Evolutionary conservation across 305 asterid species (phyloP).

Genomic region (Solanum hybrid): DNA sequence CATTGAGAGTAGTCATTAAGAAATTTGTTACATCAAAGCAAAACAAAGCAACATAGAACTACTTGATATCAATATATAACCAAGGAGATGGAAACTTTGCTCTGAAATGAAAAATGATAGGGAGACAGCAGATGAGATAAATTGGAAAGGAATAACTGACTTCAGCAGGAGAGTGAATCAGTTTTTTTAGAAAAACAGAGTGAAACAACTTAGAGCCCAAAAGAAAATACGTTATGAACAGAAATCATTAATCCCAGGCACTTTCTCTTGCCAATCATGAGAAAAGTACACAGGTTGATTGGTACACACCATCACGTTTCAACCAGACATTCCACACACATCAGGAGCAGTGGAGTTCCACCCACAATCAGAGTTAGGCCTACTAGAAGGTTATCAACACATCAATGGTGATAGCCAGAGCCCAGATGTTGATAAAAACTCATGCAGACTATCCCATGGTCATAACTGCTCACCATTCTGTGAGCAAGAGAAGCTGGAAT

Average conservation of each 20-base stretch:
- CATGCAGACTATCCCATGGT: background rate
- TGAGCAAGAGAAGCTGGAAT: slow-evolving; percentile 1
- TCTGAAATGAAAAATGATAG: background rate
- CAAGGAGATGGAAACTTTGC: background rate
- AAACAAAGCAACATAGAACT: background rate
- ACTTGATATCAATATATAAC: background rate
- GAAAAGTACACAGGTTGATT: background rate
- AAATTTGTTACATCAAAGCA: background rate
- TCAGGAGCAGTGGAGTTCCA: background rate
- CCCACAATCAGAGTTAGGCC: background rate
- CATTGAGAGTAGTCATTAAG: background rate
- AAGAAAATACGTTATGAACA: background rate
- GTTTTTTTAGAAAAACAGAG: background rate
- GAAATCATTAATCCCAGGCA: background rate
- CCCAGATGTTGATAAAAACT: background rate
- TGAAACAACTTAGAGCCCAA: background rate
- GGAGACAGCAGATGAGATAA: background rate
- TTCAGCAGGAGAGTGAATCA: background rate
- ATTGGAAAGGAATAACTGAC: background rate
- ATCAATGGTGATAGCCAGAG: background rate
- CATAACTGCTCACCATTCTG: background rate
- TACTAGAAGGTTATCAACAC: background rate
- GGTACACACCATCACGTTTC: background rate
- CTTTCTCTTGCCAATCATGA: background rate
- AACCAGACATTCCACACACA: background rate